A percentile compares a stretch with the other conserved stretches of the same genome.
Conservation (phyloP, 2,329 filamentous ascomycete genomes). For the Colletotrichum lindemuthianum region DNA sequence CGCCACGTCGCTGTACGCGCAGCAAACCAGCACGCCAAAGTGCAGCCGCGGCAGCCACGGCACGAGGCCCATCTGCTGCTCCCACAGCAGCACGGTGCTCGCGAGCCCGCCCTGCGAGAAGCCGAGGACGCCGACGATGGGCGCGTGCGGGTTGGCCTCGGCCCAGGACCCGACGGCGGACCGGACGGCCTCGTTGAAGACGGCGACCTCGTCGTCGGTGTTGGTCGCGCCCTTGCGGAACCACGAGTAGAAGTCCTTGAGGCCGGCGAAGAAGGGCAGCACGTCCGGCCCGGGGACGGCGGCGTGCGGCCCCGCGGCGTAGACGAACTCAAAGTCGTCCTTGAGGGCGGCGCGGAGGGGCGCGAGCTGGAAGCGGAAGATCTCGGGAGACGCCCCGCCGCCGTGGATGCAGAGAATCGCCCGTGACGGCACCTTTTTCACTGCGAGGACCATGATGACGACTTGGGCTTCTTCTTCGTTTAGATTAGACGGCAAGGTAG, state of each 20-base stretch:
- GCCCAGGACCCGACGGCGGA: background rate
- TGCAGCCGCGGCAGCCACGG: background rate
- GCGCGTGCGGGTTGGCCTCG: background rate
- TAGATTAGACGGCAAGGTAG: too few relatives aligned
- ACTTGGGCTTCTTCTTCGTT: too few relatives aligned
- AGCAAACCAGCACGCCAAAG: background rate
- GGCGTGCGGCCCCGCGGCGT: background rate
- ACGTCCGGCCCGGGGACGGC: background rate
- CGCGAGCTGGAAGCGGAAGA: conserved; percentile 1
- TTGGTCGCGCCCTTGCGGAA: background rate
- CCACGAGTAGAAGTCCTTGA: background rate
- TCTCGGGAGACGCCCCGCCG: background rate
- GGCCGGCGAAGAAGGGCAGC: conserved; percentile 5
- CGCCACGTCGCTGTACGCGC: background rate
- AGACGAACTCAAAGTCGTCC: background rate
- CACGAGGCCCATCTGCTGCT: background rate
- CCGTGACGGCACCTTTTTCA: background rate
- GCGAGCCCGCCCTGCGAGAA: conserved; percentile 6
- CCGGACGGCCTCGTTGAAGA: background rate
- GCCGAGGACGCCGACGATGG: conserved; percentile 1
- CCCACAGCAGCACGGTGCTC: background rate
- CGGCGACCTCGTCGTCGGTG: background rate
- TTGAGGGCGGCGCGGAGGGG: background rate
- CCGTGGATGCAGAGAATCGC: conserved; percentile 9
- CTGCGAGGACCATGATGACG: too few relatives aligned